Conservation (phyloP, 495 filamentous ascomycete species). For the Podospora fimiseda region DNA sequence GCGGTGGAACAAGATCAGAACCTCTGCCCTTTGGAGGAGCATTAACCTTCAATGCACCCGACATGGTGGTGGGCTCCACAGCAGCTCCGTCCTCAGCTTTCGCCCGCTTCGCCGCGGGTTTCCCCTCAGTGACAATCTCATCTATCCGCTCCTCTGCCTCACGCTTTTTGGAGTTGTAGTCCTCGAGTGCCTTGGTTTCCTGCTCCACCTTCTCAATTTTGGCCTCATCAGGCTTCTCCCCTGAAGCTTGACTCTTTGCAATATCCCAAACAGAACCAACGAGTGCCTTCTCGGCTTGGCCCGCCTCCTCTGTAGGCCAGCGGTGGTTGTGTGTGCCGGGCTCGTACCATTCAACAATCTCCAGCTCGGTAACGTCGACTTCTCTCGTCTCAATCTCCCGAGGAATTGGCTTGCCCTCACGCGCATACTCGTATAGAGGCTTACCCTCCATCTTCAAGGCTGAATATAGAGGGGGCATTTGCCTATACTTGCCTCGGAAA, state of each 20-base stretch:
- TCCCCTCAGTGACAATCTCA: conserved; percentile 28
- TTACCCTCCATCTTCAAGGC: conserved; percentile 88
- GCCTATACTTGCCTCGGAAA: conserved; percentile 83
- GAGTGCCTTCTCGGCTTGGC: conserved; percentile 60
- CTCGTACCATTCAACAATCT: conserved; percentile 82
- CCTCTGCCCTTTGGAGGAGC: conserved; percentile 28
- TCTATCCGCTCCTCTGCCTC: conserved; percentile 42
- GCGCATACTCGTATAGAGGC: conserved; percentile 89
- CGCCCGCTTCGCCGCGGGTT: conserved; percentile 18
- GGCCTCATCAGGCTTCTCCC: conserved; percentile 25
- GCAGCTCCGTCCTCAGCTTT: conserved; percentile 29
- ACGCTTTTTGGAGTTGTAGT: conserved; percentile 41
- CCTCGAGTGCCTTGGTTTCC: conserved; percentile 37
- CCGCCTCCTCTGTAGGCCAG: conserved; percentile 71
- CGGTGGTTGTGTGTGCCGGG: conserved; percentile 67
- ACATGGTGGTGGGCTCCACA: conserved; percentile 47
- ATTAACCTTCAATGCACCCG: conserved; percentile 37
- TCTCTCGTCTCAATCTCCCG: conserved; percentile 73
- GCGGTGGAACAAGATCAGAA: conserved; percentile 28
- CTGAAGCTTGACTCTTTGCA: conserved; percentile 37
- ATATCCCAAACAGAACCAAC: conserved; percentile 63
- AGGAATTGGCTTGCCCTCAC: conserved; percentile 78
- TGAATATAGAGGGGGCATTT: conserved; percentile 87
- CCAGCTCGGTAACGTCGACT: conserved; percentile 67
- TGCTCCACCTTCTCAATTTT: conserved; percentile 42